Conservation (phyloP, 306 rosid species). For the Ceratonia siliqua region DNA sequence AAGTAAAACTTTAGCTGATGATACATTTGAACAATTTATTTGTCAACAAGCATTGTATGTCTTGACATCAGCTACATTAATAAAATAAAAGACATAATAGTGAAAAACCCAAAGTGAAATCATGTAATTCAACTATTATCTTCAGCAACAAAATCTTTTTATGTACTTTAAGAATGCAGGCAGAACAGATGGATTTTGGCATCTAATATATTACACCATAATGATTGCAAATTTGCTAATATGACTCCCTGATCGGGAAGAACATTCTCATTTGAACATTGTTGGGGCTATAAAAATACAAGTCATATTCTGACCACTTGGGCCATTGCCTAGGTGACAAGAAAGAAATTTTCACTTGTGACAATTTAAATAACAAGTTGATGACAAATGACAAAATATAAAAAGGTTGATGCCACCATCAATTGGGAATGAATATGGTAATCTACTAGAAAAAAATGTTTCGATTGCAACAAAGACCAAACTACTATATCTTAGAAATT, state of each 20-base stretch:
- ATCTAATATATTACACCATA: neutral
- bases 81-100: neutral
- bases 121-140: neutral
- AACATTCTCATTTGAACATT: too few species aligned
- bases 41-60: neutral
- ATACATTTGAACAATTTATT: constrained; percentile 1
- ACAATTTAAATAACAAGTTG: neutral
- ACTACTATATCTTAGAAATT: neutral
- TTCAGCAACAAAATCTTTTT: neutral
- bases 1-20: neutral
- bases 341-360: neutral
- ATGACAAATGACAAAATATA: neutral
- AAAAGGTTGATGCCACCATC: neutral
- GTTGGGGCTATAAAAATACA: too few species aligned
- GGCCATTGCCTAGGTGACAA: neutral
- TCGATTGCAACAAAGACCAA: neutral
- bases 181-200: neutral
- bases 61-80: neutral
- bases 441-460: neutral
- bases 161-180: neutral
- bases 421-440: neutral
- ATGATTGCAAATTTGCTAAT: neutral
- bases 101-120: neutral
- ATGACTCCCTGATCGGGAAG: neutral
- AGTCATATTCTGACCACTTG: neutral